These are phyloP conservation scores for Zoysia pacifica DNA, from an alignment of 176 grass and related monocot genomes.

Conservation along the genomic window DNA sequence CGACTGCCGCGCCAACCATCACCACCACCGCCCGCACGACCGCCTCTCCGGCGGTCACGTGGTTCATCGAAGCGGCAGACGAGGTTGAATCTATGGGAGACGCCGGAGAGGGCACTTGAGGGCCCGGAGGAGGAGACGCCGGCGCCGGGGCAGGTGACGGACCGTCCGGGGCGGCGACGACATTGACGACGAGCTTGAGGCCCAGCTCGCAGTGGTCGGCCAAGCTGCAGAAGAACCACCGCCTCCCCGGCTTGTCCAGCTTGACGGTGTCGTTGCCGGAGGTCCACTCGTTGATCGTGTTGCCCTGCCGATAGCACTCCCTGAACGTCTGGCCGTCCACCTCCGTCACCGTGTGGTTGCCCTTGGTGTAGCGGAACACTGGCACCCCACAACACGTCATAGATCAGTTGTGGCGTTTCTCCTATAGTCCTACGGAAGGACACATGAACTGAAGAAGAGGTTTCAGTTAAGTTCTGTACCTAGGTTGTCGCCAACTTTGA, in stretches of 20 bases:
- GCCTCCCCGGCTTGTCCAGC: conserved; percentile 16
- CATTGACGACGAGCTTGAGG: conserved; percentile 33
- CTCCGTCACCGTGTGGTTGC: conserved; percentile 14
- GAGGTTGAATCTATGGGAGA: too few relatives aligned
- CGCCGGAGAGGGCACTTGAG: too few relatives aligned
- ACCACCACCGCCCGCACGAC: not conserved
- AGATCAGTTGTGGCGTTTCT: not conserved
- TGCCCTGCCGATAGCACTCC: conserved; percentile 25
- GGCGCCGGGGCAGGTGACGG: not conserved
- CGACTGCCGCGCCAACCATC: not conserved
- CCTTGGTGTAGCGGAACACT: conserved; percentile 29
- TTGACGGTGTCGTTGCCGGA: conserved; percentile 28
- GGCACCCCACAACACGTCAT: not conserved
- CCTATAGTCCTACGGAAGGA: too few relatives aligned
- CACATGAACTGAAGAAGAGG: too few relatives aligned
- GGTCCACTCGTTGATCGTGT: not conserved
- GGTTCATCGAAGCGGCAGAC: not conserved
- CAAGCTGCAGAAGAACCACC: conserved; percentile 35
- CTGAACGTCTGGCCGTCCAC: conserved; percentile 27
- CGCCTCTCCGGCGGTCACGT: not conserved
- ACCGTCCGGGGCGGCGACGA: not conserved
- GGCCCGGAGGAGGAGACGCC: not conserved
- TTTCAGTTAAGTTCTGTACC: not conserved
- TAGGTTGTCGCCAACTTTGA: conserved; percentile 11
- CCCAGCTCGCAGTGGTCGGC: conserved; percentile 25